These are phyloP conservation scores for Penicillium sclerotiorum DNA, from an alignment of 2,329 filamentous ascomycete genomes.

Conservation along the genomic window DNA sequence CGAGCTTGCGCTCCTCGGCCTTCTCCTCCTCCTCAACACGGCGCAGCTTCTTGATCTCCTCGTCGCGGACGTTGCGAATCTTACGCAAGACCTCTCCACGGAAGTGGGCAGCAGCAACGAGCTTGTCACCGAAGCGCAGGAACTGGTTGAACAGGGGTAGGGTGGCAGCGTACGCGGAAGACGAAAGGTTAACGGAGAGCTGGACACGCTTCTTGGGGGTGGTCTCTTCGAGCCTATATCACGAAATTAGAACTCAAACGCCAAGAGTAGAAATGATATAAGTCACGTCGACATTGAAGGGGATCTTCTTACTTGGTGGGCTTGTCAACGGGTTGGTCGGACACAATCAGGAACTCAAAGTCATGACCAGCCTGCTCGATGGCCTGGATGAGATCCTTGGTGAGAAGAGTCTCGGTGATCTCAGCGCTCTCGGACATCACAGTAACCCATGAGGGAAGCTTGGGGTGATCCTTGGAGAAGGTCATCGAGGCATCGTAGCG, in stretches of 20 bases:
- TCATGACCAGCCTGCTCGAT: constrained; percentile 75
- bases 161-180: constrained; percentile 65
- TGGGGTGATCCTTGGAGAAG: constrained; percentile 86
- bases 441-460: constrained; percentile 85
- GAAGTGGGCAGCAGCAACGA: constrained; percentile 79
- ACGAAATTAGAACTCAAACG: constrained; percentile 1
- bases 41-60: constrained; percentile 76
- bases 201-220: constrained; percentile 82
- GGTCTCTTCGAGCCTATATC: constrained; percentile 76
- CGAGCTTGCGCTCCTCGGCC: constrained; percentile 60
- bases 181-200: constrained; percentile 68
- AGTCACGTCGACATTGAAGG: constrained; percentile 16
- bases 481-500: constrained; percentile 94
- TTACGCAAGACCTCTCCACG: constrained; percentile 87
- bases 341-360: constrained; percentile 85
- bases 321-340: constrained; percentile 86
- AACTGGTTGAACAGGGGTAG: constrained; percentile 78
- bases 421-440: constrained; percentile 98
- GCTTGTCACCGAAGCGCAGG: constrained; percentile 78
- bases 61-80: constrained; percentile 77
- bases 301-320: constrained; percentile 70
- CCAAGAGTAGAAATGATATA: not conserved
- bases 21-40: constrained; percentile 74
- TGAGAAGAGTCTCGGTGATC: constrained; percentile 84
- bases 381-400: constrained; percentile 80